Percentiles rank a stretch among this genome's conserved stretches.
Conservation (phyloP, 2,329 filamentous ascomycete genomes). For the Chrysoporthe cubensis region DNA sequence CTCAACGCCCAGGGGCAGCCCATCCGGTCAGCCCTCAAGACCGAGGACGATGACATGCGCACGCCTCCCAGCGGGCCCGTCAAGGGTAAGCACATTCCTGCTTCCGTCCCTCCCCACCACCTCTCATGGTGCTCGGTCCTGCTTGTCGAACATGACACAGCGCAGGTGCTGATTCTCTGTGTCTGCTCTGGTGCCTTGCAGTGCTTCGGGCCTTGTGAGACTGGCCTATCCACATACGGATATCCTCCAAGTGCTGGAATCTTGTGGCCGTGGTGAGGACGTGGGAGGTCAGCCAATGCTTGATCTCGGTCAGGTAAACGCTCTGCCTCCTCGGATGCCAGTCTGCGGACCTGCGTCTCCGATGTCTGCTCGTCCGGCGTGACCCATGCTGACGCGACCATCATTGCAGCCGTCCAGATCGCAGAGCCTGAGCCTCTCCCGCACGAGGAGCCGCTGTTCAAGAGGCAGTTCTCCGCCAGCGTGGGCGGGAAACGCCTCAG, state of each 20-base stretch:
- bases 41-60: slow-evolving; percentile 25
- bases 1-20: slow-evolving; percentile 27
- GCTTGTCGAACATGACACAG: slow-evolving; percentile 5
- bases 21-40: slow-evolving; percentile 29
- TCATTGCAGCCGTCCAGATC: slow-evolving; percentile 57
- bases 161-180: not conserved
- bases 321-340: not conserved
- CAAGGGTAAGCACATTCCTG: slow-evolving; percentile 22
- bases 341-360: not conserved
- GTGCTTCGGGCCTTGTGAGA: slow-evolving; percentile 9
- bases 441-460: slow-evolving; percentile 43
- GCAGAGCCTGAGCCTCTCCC: slow-evolving; percentile 53
- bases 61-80: slow-evolving; percentile 15
- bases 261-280: slow-evolving; percentile 6
- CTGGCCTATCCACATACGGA: not conserved
- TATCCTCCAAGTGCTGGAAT: not conserved
- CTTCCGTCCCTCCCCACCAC: not conserved
- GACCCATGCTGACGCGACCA: slow-evolving; percentile 30
- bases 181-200: slow-evolving; percentile 8
- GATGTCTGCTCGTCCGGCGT: not conserved
- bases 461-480: slow-evolving; percentile 50
- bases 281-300: slow-evolving; percentile 7
- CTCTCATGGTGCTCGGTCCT: not conserved
- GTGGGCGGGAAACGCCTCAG: slow-evolving; percentile 48
- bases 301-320: not conserved